These are phyloP conservation scores for Boletus semigastroideus DNA, from an alignment of 1,284 basidiomycete genomes.

Conservation along the genomic window DNA sequence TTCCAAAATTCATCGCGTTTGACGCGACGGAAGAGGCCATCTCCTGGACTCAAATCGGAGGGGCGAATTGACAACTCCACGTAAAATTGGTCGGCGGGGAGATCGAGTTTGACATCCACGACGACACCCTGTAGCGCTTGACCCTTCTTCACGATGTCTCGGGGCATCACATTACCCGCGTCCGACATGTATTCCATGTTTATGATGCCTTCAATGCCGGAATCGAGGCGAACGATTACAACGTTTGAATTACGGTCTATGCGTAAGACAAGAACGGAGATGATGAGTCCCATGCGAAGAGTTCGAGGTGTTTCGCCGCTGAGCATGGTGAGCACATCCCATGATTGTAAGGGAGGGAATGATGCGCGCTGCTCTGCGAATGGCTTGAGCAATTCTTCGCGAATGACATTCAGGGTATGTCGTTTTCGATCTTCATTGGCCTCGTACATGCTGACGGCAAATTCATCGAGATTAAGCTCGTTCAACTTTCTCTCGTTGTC, in stretches of 20 bases:
- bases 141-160: slow-evolving; percentile 62
- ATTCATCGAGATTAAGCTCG: slow-evolving; percentile 95
- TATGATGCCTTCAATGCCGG: slow-evolving; percentile 88
- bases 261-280: slow-evolving; percentile 78
- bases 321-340: slow-evolving; percentile 93
- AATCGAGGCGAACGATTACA: slow-evolving; percentile 78
- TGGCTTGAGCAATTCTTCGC: slow-evolving; percentile 84
- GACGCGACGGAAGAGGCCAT: slow-evolving; percentile 62
- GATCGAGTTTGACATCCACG: slow-evolving; percentile 67
- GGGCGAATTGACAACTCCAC: slow-evolving; percentile 80
- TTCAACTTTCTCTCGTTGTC: slow-evolving; percentile 83
- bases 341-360: slow-evolving; percentile 68
- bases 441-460: slow-evolving; percentile 88
- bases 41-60: slow-evolving; percentile 67
- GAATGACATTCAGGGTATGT: slow-evolving; percentile 85
- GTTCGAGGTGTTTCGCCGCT: slow-evolving; percentile 89
- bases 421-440: slow-evolving; percentile 85
- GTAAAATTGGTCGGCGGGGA: slow-evolving; percentile 61
- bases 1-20: slow-evolving; percentile 72
- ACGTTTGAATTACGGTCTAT: slow-evolving; percentile 44
- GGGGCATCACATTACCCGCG: slow-evolving; percentile 39
- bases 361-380: slow-evolving; percentile 76
- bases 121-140: slow-evolving; percentile 85
- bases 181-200: slow-evolving; percentile 66
- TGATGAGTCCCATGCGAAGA: slow-evolving; percentile 76